These are phyloP conservation scores for Skeletonema grethae DNA, from an alignment of 108 stramenopile genomes.

Conservation along the genomic window DNA sequence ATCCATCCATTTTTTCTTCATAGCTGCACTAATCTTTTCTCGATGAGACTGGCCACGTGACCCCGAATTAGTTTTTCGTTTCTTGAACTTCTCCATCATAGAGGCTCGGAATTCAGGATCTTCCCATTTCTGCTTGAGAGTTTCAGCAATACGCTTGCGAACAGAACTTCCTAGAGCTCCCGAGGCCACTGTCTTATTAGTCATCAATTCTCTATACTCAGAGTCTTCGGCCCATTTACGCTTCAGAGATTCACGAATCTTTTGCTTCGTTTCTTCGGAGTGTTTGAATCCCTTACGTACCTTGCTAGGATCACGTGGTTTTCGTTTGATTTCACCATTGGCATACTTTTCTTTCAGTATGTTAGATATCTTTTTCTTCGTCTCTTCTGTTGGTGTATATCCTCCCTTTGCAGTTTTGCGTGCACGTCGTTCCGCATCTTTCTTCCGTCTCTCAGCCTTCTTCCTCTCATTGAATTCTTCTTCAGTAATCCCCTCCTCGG, in stretches of 20 bases:
- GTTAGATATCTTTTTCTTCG: constrained; percentile 73
- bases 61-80: constrained; percentile 26
- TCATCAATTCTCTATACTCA: constrained; percentile 69
- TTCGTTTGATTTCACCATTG: constrained; percentile 61
- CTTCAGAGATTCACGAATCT: constrained; percentile 72
- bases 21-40: constrained; percentile 76
- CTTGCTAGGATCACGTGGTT: constrained; percentile 51
- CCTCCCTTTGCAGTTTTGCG: constrained; percentile 83
- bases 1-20: constrained; percentile 87
- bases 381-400: constrained; percentile 76
- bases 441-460: constrained; percentile 56
- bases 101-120: constrained; percentile 74
- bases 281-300: constrained; percentile 70
- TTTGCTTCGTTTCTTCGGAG: constrained; percentile 76
- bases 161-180: constrained; percentile 34
- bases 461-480: constrained; percentile 72
- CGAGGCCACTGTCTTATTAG: constrained; percentile 43
- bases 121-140: constrained; percentile 77
- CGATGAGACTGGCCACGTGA: constrained; percentile 45
- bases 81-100: constrained; percentile 74
- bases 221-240: constrained; percentile 71
- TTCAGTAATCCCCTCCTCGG: constrained; percentile 73
- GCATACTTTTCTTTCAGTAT: constrained; percentile 79
- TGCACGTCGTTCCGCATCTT: constrained; percentile 62
- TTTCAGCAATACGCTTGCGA: constrained; percentile 62